Conservation (phyloP, 441 rosid species). For the Aleurites moluccanus region DNA sequence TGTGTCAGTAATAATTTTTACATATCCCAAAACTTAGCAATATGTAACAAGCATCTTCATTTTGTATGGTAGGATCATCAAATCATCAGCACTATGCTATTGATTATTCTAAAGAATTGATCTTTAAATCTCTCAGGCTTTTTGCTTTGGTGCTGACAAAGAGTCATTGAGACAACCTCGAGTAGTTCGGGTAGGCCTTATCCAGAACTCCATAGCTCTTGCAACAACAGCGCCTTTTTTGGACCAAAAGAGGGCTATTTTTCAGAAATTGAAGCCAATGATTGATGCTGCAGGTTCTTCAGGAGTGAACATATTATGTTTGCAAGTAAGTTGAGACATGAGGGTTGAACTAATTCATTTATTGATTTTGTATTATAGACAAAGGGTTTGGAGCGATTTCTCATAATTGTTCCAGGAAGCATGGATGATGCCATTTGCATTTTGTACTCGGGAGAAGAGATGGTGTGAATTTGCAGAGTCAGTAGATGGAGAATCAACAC, state of each 20-base stretch:
- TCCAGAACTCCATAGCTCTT: constrained; percentile 84
- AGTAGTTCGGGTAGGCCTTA: constrained; percentile 82
- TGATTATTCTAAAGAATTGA: constrained; percentile 8
- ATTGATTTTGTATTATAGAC: not conserved
- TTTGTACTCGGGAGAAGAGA: constrained; percentile 85
- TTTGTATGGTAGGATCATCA: not conserved
- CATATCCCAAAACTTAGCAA: not conserved
- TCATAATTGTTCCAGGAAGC: constrained; percentile 2
- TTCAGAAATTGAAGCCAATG: constrained; percentile 65
- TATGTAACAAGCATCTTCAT: not conserved
- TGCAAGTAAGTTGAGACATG: constrained; percentile 52
- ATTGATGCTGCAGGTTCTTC: constrained; percentile 85
- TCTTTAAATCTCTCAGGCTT: constrained; percentile 48
- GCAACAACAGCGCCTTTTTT: constrained; percentile 71
- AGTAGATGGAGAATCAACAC: constrained; percentile 77
- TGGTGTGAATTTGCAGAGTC: constrained; percentile 98
- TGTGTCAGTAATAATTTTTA: not conserved
- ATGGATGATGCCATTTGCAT: no score
- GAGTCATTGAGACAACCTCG: constrained; percentile 70
- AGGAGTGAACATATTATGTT: constrained; percentile 87
- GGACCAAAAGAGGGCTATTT: constrained; percentile 69
- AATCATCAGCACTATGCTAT: not conserved
- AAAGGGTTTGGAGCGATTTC: constrained; percentile 7
- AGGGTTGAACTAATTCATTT: not conserved
- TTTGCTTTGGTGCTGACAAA: constrained; percentile 65